Evolutionary conservation across 768 basidiomycete species (phyloP).

Genomic region (Suillus discolor): DNA sequence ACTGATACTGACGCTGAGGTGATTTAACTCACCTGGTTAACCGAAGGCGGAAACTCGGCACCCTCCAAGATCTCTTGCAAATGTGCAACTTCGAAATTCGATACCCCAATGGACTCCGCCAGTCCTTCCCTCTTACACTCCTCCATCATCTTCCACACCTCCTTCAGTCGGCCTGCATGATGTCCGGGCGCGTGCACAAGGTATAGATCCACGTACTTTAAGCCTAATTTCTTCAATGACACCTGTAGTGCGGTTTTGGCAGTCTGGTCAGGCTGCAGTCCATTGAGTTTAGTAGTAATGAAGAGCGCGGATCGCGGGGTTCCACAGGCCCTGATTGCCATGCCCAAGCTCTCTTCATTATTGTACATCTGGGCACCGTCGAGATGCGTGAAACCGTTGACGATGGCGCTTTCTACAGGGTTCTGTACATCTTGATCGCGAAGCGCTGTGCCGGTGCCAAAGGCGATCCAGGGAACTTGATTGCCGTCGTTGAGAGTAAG

Average conservation of each 20-base stretch:
- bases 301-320: constrained; percentile 41
- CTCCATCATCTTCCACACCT: constrained; percentile 60
- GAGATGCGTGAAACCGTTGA: constrained; percentile 30
- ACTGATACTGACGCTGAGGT: neutral
- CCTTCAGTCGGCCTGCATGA: constrained; percentile 30
- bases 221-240: constrained; percentile 33
- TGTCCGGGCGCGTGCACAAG: constrained; percentile 43
- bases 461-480: constrained; percentile 39
- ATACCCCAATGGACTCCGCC: constrained; percentile 59
- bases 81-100: constrained; percentile 60
- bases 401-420: constrained; percentile 28
- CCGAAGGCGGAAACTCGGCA: constrained; percentile 61
- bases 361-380: neutral
- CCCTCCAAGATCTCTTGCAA: constrained; percentile 53
- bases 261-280: constrained; percentile 44
- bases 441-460: constrained; percentile 34
- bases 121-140: constrained; percentile 46
- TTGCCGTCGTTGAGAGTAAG: constrained; percentile 40
- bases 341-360: constrained; percentile 38
- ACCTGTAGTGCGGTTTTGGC: constrained; percentile 34
- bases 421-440: constrained; percentile 29
- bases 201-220: constrained; percentile 46
- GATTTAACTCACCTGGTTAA: constrained; percentile 59
- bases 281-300: constrained; percentile 60
- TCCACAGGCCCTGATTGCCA: constrained; percentile 31